Percentiles rank a stretch among this genome's conserved stretches.
phyloP scores from a whole-genome alignment of 306 rosid species.

The Rosa multiflora region DNA sequence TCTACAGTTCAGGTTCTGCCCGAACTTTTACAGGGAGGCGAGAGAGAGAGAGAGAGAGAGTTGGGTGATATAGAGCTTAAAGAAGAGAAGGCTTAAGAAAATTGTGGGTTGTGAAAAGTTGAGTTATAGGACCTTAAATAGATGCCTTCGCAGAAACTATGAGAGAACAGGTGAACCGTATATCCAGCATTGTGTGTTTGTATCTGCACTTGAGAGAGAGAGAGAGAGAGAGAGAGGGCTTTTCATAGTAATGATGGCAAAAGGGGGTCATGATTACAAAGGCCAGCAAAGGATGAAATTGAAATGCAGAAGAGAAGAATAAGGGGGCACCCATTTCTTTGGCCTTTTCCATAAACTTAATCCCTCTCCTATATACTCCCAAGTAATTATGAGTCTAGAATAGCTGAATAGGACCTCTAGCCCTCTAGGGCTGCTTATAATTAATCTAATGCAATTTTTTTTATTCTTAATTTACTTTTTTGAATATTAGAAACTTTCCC shows the following conservation, averaged over 20 bases:
- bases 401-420: not conserved
- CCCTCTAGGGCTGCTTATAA: conserved; percentile 5
- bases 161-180: conserved; percentile 4
- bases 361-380: conserved; percentile 8
- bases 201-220: conserved; percentile 5
- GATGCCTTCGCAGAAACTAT: not conserved
- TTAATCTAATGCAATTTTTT: not conserved
- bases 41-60: conserved; percentile 23
- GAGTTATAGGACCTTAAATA: conserved; percentile 25
- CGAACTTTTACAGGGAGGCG: conserved; percentile 28
- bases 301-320: conserved; percentile 47
- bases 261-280: conserved; percentile 67
- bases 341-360: conserved; percentile 23
- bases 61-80: not conserved
- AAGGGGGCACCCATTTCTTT: conserved; percentile 21
- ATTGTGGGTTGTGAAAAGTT: conserved; percentile 4
- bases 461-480: not conserved
- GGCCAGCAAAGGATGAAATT: conserved; percentile 51
- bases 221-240: conserved; percentile 25
- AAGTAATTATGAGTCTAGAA: not conserved
- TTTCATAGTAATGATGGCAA: conserved; percentile 69
- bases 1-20: not conserved
- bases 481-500: conserved; percentile 35
- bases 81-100: conserved; percentile 1
- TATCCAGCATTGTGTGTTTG: conserved; percentile 3